phyloP scores from a whole-genome alignment of 495 filamentous ascomycete genomes.

The Viridothelium virens region DNA sequence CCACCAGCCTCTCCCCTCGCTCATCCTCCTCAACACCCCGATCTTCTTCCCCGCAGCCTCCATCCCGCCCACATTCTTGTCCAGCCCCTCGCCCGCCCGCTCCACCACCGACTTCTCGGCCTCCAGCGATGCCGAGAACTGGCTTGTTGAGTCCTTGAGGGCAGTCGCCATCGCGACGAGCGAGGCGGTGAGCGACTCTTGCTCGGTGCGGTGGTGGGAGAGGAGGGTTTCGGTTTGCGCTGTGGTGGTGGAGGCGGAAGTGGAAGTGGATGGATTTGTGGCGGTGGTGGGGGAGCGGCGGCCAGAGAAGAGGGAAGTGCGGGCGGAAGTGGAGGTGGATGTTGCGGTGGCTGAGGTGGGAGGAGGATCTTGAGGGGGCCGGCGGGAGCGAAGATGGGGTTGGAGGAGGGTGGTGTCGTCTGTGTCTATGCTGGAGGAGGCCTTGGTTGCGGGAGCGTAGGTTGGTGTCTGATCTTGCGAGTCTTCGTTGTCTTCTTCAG shows the following conservation, averaged over 20 bases:
- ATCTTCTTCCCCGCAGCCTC: slow-evolving; percentile 65
- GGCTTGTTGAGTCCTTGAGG: slow-evolving; percentile 64
- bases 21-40: slow-evolving; percentile 63
- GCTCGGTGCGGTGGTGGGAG: slow-evolving; percentile 64
- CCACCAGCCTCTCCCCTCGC: slow-evolving; percentile 83
- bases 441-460: slow-evolving; percentile 30
- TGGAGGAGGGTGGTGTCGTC: slow-evolving; percentile 18
- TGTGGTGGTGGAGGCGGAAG: slow-evolving; percentile 29
- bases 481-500: slow-evolving; percentile 18
- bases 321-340: slow-evolving; percentile 18
- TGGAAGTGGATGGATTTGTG: slow-evolving; percentile 17
- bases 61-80: slow-evolving; percentile 65
- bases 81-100: slow-evolving; percentile 62
- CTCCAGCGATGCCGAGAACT: slow-evolving; percentile 63
- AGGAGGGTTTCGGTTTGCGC: slow-evolving; percentile 58
- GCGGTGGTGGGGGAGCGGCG: background rate
- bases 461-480: slow-evolving; percentile 13
- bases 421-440: slow-evolving; percentile 26
- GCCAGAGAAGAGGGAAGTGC: background rate
- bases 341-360: slow-evolving; percentile 24
- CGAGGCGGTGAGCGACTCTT: slow-evolving; percentile 74
- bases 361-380: slow-evolving; percentile 25
- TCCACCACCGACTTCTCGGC: slow-evolving; percentile 62
- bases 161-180: slow-evolving; percentile 68
- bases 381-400: slow-evolving; percentile 29